Percentiles rank a stretch among this genome's conserved stretches.
These are phyloP conservation scores for Glarea lozoyensis DNA, from an alignment of 495 filamentous ascomycete genomes.

Conservation along the genomic window DNA sequence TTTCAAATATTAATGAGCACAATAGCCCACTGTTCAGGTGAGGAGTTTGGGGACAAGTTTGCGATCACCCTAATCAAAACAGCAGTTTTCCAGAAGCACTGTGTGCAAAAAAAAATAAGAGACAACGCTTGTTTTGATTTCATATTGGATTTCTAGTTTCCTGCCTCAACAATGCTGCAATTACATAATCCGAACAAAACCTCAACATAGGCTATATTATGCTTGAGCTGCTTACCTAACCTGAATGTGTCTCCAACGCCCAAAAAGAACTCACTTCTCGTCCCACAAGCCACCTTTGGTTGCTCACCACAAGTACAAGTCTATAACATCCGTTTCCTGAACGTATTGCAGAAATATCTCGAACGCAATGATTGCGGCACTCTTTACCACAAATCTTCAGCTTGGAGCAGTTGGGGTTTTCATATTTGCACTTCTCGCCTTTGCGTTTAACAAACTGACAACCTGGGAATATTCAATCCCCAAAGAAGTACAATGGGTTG, in stretches of 20 bases:
- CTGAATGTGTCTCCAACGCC: not conserved
- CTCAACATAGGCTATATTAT: not conserved
- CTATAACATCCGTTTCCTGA: not conserved
- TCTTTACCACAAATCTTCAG: not conserved
- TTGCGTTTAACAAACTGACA: not conserved
- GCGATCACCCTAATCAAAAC: no score
- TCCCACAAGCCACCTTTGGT: not conserved
- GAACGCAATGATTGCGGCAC: not conserved
- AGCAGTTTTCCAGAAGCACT: no score
- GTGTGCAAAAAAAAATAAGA: no score
- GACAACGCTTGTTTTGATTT: no score
- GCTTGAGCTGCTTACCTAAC: not conserved
- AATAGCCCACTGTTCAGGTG: no score
- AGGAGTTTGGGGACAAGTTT: no score
- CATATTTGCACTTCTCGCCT: not conserved
- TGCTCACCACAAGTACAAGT: not conserved
- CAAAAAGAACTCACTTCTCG: not conserved
- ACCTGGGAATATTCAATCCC: not conserved
- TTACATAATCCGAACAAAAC: not conserved
- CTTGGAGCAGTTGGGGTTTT: not conserved
- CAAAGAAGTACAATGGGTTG: not conserved
- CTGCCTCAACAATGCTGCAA: not conserved
- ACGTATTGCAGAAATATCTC: not conserved
- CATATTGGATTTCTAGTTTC: no score
- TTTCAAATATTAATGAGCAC: not conserved